Percentiles rank a stretch among this genome's conserved stretches.
These are phyloP conservation scores for Cyberlindnera suaveolens DNA, from an alignment of 805 yeast species.

Conservation along the genomic window DNA sequence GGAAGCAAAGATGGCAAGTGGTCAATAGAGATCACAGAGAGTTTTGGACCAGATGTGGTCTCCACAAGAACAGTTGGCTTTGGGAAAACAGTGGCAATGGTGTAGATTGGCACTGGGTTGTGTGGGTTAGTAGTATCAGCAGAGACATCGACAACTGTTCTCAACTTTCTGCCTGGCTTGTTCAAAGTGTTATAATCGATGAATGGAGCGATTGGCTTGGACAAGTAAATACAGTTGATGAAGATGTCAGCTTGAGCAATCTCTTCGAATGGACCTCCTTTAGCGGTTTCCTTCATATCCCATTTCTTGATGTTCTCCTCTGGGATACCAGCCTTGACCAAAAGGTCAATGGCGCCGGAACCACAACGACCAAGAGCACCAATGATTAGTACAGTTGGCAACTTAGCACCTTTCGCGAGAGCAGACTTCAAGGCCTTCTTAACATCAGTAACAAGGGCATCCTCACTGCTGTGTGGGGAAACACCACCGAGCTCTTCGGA, in stretches of 20 bases:
- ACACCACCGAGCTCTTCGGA: constrained; percentile 71
- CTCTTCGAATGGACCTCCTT: constrained; percentile 96
- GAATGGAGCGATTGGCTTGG: constrained; percentile 92
- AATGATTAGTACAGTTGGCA: constrained; percentile 80
- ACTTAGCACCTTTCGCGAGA: constrained; percentile 50
- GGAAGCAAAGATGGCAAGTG: constrained; percentile 94
- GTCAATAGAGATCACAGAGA: constrained; percentile 92
- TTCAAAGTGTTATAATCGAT: constrained; percentile 65
- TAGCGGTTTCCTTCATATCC: constrained; percentile 96
- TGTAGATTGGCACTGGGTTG: constrained; percentile 94
- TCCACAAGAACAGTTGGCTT: constrained; percentile 86
- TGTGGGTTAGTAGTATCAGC: constrained; percentile 99
- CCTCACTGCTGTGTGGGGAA: constrained; percentile 77
- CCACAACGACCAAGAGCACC: constrained; percentile 99
- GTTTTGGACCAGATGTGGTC: constrained; percentile 72
- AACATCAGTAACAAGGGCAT: constrained; percentile 65
- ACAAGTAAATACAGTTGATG: constrained; percentile 92
- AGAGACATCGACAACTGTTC: constrained; percentile 94
- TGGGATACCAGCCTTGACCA: constrained; percentile 81
- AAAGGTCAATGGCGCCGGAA: constrained; percentile 86
- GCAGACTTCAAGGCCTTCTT: constrained; percentile 53
- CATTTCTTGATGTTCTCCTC: constrained; percentile 79
- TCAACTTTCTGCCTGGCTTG: constrained; percentile 61
- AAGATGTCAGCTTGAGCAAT: constrained; percentile 83
- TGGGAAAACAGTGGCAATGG: constrained; percentile 81